A percentile compares a stretch with the other conserved stretches of the same genome.
Evolutionary conservation across 2,329 filamentous ascomycete species (phyloP).

Genomic region (Colletotrichum sp.): DNA sequence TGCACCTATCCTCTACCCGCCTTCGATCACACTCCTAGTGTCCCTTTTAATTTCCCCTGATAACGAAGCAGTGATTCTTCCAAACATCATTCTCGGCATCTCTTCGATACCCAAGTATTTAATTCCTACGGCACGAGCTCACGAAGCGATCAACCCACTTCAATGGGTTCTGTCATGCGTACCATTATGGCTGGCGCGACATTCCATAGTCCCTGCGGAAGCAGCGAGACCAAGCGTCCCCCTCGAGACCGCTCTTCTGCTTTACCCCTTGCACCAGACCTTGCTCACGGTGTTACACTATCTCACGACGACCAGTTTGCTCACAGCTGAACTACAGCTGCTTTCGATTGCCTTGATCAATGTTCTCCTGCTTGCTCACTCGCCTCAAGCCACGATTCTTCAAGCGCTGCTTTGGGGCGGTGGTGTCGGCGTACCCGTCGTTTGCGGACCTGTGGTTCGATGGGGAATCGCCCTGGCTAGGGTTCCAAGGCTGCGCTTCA

Average conservation of each 20-base stretch:
- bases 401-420: slow-evolving; percentile 86
- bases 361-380: slow-evolving; percentile 75
- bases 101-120: slow-evolving; percentile 76
- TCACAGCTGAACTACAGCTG: slow-evolving; percentile 86
- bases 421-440: slow-evolving; percentile 76
- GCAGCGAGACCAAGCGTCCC: slow-evolving; percentile 40
- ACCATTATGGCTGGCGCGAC: slow-evolving; percentile 54
- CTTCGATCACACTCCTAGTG: slow-evolving; percentile 76
- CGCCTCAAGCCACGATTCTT: slow-evolving; percentile 84
- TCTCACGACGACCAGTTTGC: slow-evolving; percentile 86
- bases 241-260: slow-evolving; percentile 63
- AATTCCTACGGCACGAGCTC: slow-evolving; percentile 67
- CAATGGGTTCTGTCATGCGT: slow-evolving; percentile 82
- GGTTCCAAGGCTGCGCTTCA: slow-evolving; percentile 91
- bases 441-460: slow-evolving; percentile 75
- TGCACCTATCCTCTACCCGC: slow-evolving; percentile 87
- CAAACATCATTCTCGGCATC: slow-evolving; percentile 83
- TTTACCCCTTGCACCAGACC: slow-evolving; percentile 86
- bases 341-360: slow-evolving; percentile 85
- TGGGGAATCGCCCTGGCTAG: slow-evolving; percentile 88
- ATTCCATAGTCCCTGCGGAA: slow-evolving; percentile 1
- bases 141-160: slow-evolving; percentile 65
- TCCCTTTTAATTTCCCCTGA: slow-evolving; percentile 74
- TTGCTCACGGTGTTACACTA: slow-evolving; percentile 76
- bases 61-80: slow-evolving; percentile 67